phyloP scores from a whole-genome alignment of 352 stramenopile species.

The Halophytophthora polymorphica region DNA sequence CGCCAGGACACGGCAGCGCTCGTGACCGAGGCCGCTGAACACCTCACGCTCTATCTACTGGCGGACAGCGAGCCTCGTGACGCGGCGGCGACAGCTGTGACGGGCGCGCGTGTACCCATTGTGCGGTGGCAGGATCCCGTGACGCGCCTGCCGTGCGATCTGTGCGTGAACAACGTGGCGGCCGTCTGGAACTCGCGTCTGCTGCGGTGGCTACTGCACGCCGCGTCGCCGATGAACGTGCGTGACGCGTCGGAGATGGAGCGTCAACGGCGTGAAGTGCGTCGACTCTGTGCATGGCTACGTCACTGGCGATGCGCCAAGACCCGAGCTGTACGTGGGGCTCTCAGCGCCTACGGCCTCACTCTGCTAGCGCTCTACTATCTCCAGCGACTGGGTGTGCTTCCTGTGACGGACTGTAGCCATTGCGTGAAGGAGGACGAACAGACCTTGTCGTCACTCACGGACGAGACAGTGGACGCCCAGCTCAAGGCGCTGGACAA shows the following conservation, averaged over 20 bases:
- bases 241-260: too few species aligned
- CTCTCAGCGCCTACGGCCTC: constrained; percentile 71
- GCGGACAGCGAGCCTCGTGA: constrained; percentile 14
- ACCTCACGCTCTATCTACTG: constrained; percentile 57
- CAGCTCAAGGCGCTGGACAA: constrained; percentile 17
- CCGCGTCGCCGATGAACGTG: constrained; percentile 2
- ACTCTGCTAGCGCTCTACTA: constrained; percentile 68
- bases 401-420: constrained; percentile 50
- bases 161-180: constrained; percentile 82
- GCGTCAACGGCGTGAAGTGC: constrained; percentile 15
- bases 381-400: constrained; percentile 43
- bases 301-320: constrained; percentile 46
- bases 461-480: constrained; percentile 19
- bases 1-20: constrained; percentile 48
- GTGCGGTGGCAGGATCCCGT: constrained; percentile 48
- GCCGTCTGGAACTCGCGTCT: constrained; percentile 81
- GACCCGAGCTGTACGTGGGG: constrained; percentile 25
- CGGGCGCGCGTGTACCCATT: constrained; percentile 63
- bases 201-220: constrained; percentile 31
- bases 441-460: constrained; percentile 16
- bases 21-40: constrained; percentile 62
- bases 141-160: constrained; percentile 47
- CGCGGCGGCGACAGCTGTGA: constrained; percentile 19
- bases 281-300: constrained; percentile 45
- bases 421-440: constrained; percentile 16